Base-by-base conservation (phyloP, 495 filamentous ascomycete genomes). In the Podospora tetraspora region DNA sequence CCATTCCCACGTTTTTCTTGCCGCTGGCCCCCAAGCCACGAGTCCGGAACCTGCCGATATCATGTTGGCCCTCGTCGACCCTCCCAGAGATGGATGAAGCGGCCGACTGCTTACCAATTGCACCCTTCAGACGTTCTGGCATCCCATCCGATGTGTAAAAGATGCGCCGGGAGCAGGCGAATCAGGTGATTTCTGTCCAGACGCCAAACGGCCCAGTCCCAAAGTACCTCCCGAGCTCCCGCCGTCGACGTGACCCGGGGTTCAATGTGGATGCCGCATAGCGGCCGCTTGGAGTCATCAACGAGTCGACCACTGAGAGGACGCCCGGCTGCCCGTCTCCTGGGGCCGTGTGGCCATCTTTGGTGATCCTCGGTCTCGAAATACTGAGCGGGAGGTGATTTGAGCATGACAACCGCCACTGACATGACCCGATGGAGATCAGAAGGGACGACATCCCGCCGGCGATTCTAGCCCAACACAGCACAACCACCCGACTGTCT, bases 151-250 rank as follows among this genome's bases (percentile, higher is more conserved):
- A 68, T 71, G 66, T 68, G 62, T 62, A 71, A 62, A 64, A 25
- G 63, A 66, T 66, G 58, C 65, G 65, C 65, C 65, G 65, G 66
- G 66, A 66, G 57, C 63, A 56, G 65, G 70, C 70, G 63, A 66
- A 66, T 62, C 62, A 62, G 57, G 67, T 61, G 67, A 10, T 30
- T 64, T n/a, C 29, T 16, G 43, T 10, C 43, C 59, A 57, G 22
- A 37, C 32, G 43, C 43, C 43, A 52, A 43, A 52, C 43, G 43
- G 43, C 16, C 43, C 43, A 52, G 43, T 52, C 43, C 43, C 43
- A 52, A 52, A 52, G 43, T 52, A 8, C 43, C 19, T 52, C 43
- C 43, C n/a, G 43, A 56, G 62, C 37, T n/a, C 43, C 43, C 43
- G 43, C 16, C 43, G 56, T 64, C 37, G 63, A 64, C 29, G 37